Evolutionary conservation across 495 filamentous ascomycete genomes (phyloP), one percentile per base, ranked within the genome.

Genomic region (Hypoxylon crocopeplum): DNA sequence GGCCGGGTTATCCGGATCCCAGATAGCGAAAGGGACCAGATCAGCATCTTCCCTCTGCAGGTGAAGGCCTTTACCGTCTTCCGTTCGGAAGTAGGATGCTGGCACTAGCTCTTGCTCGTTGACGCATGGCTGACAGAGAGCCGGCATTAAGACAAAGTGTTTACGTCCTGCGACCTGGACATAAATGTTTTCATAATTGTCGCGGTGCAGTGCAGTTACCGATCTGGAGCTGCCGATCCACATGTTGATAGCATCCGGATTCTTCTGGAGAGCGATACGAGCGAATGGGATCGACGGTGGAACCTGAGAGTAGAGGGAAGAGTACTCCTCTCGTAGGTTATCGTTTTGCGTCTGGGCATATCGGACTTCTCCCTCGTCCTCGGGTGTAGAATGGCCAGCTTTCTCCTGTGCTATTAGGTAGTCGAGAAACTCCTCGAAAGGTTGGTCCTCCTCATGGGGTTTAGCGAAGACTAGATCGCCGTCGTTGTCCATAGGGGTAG

Each of bases 171-270:
- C 68, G 29, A 92, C 71, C 56, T 91, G 87, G 4, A 88, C 85
- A 72, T 91, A 93, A 1, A 93, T 77, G 70, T 92, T 93, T 69
- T 93, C 88, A 68, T 92, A 92, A 69, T 85, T 84, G 73, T 93
- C 89, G 58, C 84, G 86, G 72, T 93, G 89, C 49, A 92, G 69
- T 2, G 88, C 81, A 0, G 89, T 90, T 1, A 77, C 74, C 38
- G 84, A 88, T 11, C 69, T 69, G 12, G 78, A 81, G 72, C 86
- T 87, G 36, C 89, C 89, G 56, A 93, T 83, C 89, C 89, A 93
- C 57, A 93, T 72, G 67, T 93, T 93, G 56, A 89, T 81, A 13
- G 89, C 89, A 37, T 92, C 88, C 0, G 89, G 86, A 1, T 60
- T 42, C 30, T 75, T 66, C 15, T 79, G 73, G 0, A 93, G 77